Evolutionary conservation across 2,329 filamentous ascomycete species (phyloP).

Genomic region (Saccharata proteae): DNA sequence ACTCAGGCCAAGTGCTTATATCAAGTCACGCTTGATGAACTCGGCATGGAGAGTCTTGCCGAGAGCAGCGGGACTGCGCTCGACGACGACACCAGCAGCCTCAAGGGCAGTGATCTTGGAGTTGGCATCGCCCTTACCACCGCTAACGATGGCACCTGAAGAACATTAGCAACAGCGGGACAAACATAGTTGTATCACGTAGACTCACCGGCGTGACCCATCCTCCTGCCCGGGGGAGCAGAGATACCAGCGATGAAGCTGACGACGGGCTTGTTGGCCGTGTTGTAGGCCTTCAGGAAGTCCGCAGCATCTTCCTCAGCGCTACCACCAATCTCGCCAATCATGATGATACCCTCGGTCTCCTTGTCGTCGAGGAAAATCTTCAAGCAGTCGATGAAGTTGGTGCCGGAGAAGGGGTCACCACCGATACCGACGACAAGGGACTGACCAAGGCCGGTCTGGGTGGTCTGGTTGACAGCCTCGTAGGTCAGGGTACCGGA

Average conservation of each 20-base stretch:
- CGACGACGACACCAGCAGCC: constrained; percentile 85
- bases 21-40: constrained; percentile 90
- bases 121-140: constrained; percentile 94
- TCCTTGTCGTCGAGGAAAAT: constrained; percentile 93
- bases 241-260: constrained; percentile 98
- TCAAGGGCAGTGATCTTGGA: constrained; percentile 96
- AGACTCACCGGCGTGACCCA: constrained; percentile 80
- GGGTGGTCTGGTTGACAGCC: constrained; percentile 98
- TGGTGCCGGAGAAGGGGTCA: constrained; percentile 97
- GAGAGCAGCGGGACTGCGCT: constrained; percentile 82
- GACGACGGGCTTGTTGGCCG: constrained; percentile 86
- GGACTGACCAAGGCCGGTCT: constrained; percentile 91
- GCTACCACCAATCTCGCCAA: constrained; percentile 94
- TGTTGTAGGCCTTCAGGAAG: constrained; percentile 88
- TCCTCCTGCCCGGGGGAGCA: constrained; percentile 87
- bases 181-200: neutral
- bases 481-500: constrained; percentile 98
- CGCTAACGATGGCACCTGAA: constrained; percentile 74
- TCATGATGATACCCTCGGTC: constrained; percentile 99
- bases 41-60: constrained; percentile 90
- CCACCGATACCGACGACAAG: constrained; percentile 97
- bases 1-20: constrained; percentile 45
- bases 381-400: constrained; percentile 98
- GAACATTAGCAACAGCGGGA: constrained; percentile 1
- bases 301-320: constrained; percentile 98